phyloP scores from a whole-genome alignment of 441 rosid genomes.

The Pelargonium australe region DNA sequence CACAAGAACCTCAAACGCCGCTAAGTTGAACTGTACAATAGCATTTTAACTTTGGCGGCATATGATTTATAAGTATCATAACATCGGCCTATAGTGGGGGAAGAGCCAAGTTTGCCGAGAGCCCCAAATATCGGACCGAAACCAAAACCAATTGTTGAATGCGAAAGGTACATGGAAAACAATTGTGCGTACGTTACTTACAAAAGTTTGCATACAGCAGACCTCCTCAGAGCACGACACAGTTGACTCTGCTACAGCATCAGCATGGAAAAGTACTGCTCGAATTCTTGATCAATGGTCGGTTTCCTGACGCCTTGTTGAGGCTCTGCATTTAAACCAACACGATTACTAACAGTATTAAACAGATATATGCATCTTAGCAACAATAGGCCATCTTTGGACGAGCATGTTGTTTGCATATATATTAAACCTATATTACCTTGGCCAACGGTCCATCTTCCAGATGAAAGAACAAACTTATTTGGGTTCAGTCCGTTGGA shows the following conservation, averaged over 20 bases:
- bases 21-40: neutral
- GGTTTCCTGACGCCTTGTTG: constrained; percentile 33
- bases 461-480: neutral
- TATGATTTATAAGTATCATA: too few relatives aligned
- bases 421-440: neutral
- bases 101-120: too few relatives aligned
- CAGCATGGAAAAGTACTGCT: constrained; percentile 63
- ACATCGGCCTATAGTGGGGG: too few relatives aligned
- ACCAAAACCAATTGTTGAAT: too few relatives aligned
- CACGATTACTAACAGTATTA: neutral
- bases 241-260: constrained; percentile 43
- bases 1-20: neutral
- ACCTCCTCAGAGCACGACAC: neutral
- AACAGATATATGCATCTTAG: neutral
- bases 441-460: neutral
- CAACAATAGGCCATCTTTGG: neutral
- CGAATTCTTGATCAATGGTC: constrained; percentile 79
- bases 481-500: neutral
- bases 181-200: neutral
- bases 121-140: too few relatives aligned
- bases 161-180: neutral
- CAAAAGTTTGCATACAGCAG: neutral
- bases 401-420: neutral
- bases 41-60: too few relatives aligned
- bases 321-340: constrained; percentile 27